These are phyloP conservation scores for Aspergillus campestris DNA, from an alignment of 495 filamentous ascomycete species.

Conservation along the genomic window DNA sequence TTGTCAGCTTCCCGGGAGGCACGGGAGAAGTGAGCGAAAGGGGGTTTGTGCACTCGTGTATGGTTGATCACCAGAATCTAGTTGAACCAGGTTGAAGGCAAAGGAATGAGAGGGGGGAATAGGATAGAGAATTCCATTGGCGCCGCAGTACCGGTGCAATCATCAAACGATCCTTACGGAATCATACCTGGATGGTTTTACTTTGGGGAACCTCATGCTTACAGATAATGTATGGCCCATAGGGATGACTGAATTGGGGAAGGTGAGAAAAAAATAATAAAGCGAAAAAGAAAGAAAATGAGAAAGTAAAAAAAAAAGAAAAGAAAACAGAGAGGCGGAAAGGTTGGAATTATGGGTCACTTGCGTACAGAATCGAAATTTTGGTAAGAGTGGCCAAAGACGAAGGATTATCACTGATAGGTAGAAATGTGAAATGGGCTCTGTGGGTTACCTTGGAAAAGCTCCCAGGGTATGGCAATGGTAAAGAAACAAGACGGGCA, in stretches of 20 bases:
- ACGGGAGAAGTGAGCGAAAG: conserved; percentile 14
- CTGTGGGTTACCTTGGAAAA: no score
- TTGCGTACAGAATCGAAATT: background rate
- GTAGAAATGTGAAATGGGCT: no score
- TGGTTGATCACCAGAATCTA: conserved; percentile 26
- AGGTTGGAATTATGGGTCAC: conserved; percentile 4
- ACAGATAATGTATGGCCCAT: no score
- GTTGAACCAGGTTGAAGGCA: conserved; percentile 19
- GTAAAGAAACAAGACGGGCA: no score
- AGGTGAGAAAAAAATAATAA: no score
- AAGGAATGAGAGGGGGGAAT: conserved; percentile 21
- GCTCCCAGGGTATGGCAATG: no score
- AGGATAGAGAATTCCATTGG: conserved; percentile 2
- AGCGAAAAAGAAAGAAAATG: background rate
- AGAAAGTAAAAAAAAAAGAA: background rate
- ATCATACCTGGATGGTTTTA: conserved; percentile 1
- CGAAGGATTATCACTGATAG: no score
- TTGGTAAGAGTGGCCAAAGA: no score
- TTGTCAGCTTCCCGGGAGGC: conserved; percentile 20
- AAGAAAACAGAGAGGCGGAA: background rate
- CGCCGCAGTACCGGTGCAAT: conserved; percentile 2
- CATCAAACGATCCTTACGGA: conserved; percentile 6
- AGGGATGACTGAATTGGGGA: no score
- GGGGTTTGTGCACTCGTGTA: conserved; percentile 23
- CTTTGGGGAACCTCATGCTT: no score